Conservation (phyloP, 208 protist species). For the Strigomonas culicis region DNA sequence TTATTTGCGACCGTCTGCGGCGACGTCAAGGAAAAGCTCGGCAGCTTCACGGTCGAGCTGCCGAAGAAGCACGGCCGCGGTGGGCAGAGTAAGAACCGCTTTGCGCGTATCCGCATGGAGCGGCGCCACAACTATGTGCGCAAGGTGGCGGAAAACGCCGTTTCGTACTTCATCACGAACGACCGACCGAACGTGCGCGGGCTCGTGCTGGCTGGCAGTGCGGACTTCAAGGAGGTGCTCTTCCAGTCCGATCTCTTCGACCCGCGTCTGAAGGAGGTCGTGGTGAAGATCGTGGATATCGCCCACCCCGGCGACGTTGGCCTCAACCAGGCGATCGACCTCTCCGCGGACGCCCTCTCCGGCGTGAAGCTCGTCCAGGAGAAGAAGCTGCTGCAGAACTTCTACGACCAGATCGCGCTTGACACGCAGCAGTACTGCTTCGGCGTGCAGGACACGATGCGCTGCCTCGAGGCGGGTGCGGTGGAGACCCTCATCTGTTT, state of each 20-base stretch:
- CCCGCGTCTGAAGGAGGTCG: constrained; percentile 94
- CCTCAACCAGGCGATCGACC: constrained; percentile 99
- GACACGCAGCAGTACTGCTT: constrained; percentile 99
- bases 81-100: constrained; percentile 99
- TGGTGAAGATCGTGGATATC: constrained; percentile 99
- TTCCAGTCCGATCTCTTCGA: constrained; percentile 97
- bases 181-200: constrained; percentile 98
- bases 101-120: constrained; percentile 99
- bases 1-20: constrained; percentile 98
- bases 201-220: constrained; percentile 98
- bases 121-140: constrained; percentile 99
- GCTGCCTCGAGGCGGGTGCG: constrained; percentile 96
- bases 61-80: constrained; percentile 99
- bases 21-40: constrained; percentile 97
- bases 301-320: constrained; percentile 99
- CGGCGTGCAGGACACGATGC: constrained; percentile 97
- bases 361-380: constrained; percentile 99
- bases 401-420: constrained; percentile 98
- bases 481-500: constrained; percentile 99
- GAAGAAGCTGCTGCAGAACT: constrained; percentile 98
- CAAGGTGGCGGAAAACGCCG: constrained; percentile 98
- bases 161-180: constrained; percentile 98
- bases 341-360: constrained; percentile 93
- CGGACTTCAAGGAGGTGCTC: constrained; percentile 99
- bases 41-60: constrained; percentile 99